phyloP scores from a whole-genome alignment of 169 alveolate genomes.

The Theileria sp. region DNA sequence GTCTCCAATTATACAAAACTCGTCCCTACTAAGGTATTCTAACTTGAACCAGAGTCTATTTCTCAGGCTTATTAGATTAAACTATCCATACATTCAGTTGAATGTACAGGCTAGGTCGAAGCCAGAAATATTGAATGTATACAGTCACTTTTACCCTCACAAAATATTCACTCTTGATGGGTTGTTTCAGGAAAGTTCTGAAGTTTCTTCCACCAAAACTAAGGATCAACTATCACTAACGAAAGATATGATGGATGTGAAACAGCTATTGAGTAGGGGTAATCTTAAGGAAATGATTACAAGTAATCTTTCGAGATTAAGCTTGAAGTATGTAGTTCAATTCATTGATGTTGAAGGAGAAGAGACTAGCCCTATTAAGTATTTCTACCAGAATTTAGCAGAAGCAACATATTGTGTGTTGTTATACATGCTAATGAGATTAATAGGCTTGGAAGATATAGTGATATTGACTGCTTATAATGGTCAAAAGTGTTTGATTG shows the following conservation, averaged over 20 bases:
- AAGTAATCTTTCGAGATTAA: slow-evolving; percentile 5
- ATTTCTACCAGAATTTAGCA: slow-evolving; percentile 88
- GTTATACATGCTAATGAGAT: slow-evolving; percentile 88
- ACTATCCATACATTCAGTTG: slow-evolving; percentile 78
- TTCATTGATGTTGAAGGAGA: slow-evolving; percentile 82
- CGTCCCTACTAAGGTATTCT: slow-evolving; percentile 74
- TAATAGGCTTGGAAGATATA: slow-evolving; percentile 85
- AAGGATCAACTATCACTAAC: not conserved
- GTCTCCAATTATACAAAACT: slow-evolving; percentile 90
- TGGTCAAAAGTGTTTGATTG: slow-evolving; percentile 89
- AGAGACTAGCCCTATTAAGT: slow-evolving; percentile 86
- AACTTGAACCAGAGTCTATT: slow-evolving; percentile 84
- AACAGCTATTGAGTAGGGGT: slow-evolving; percentile 29
- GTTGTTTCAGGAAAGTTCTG: not conserved
- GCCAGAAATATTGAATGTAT: slow-evolving; percentile 83
- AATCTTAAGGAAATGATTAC: slow-evolving; percentile 66
- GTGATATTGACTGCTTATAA: slow-evolving; percentile 88
- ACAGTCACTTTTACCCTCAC: slow-evolving; percentile 81
- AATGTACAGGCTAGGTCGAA: slow-evolving; percentile 88
- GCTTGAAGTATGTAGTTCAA: slow-evolving; percentile 79
- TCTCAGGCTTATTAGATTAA: slow-evolving; percentile 80
- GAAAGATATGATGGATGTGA: slow-evolving; percentile 62
- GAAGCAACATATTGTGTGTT: slow-evolving; percentile 92
- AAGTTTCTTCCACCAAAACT: not conserved
- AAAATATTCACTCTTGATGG: slow-evolving; percentile 35